Evolutionary conservation across 441 rosid species (phyloP).

Genomic region (Populus tomentosa): DNA sequence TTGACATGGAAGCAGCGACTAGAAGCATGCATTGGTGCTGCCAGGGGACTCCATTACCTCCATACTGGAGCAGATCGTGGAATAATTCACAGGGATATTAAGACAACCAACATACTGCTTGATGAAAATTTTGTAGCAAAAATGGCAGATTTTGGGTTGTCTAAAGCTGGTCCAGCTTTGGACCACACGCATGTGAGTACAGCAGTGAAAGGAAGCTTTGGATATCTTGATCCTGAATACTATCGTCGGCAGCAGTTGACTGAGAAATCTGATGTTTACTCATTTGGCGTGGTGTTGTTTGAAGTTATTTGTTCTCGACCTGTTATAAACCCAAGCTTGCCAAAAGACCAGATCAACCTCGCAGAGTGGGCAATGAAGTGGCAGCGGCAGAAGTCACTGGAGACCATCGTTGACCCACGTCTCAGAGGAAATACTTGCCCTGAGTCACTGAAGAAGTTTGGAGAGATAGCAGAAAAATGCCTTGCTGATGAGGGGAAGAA

Average conservation of each 20-base stretch:
- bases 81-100: conserved; percentile 84
- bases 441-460: conserved; percentile 69
- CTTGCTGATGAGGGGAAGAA: conserved; percentile 72
- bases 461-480: conserved; percentile 88
- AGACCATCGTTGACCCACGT: conserved; percentile 56
- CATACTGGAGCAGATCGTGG: conserved; percentile 84
- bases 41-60: conserved; percentile 86
- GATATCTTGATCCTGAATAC: conserved; percentile 88
- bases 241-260: conserved; percentile 80
- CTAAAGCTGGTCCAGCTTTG: conserved; percentile 72
- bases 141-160: conserved; percentile 88
- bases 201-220: conserved; percentile 93
- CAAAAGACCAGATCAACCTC: conserved; percentile 85
- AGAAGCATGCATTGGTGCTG: conserved; percentile 76
- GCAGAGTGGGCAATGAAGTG: conserved; percentile 89
- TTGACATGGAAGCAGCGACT: conserved; percentile 79
- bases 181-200: conserved; percentile 89
- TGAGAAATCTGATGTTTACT: conserved; percentile 89
- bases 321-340: conserved; percentile 79
- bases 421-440: conserved; percentile 48
- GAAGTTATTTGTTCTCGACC: conserved; percentile 85
- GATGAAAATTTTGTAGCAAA: conserved; percentile 75
- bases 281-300: conserved; percentile 77
- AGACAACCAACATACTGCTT: conserved; percentile 78
- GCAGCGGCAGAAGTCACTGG: conserved; percentile 62